A percentile compares a stretch with the other conserved stretches of the same genome.
These are phyloP conservation scores for Coemansia brasiliensis DNA, from an alignment of 192 early-diverging fungal genomes.

Conservation along the genomic window DNA sequence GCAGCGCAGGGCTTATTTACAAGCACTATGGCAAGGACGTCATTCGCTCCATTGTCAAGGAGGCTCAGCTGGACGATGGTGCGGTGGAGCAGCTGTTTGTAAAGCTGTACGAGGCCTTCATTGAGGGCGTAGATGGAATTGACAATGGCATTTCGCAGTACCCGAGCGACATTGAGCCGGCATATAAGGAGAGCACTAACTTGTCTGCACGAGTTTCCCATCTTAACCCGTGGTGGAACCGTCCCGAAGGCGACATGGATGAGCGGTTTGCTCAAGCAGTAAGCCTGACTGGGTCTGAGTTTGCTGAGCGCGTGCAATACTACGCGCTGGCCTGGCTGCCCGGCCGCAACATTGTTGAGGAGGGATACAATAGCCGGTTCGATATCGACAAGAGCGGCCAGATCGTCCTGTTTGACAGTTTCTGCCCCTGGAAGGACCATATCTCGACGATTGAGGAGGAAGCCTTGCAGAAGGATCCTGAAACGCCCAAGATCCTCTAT, in stretches of 20 bases:
- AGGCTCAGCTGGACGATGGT: conserved; percentile 42
- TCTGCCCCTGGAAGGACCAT: conserved; percentile 96
- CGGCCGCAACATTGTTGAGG: conserved; percentile 80
- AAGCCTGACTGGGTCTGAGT: conserved; percentile 76
- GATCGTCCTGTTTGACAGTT: conserved; percentile 78
- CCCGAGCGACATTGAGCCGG: conserved; percentile 73
- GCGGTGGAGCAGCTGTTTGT: conserved; percentile 70
- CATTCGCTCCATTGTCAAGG: conserved; percentile 51
- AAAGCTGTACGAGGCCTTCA: conserved; percentile 83
- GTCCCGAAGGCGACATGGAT: conserved; percentile 74
- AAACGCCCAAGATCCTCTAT: conserved; percentile 62
- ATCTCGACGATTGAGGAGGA: conserved; percentile 70
- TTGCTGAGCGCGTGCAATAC: conserved; percentile 68
- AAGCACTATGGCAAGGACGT: conserved; percentile 93
- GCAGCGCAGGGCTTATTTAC: conserved; percentile 94
- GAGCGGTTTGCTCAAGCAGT: conserved; percentile 68
- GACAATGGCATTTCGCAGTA: conserved; percentile 95
- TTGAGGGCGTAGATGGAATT: conserved; percentile 78
- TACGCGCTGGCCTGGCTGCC: conserved; percentile 82
- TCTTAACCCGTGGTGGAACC: conserved; percentile 96
- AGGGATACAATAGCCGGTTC: conserved; percentile 60
- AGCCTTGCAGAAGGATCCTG: conserved; percentile 45
- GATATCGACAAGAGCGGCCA: conserved; percentile 72
- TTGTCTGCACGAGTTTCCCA: conserved; percentile 76
- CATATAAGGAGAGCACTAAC: conserved; percentile 82